Evolutionary conservation across 1,139 yeast genomes (phyloP), one percentile per base, ranked within the genome.

Genomic region (Debaryomycetaceae sp.): DNA sequence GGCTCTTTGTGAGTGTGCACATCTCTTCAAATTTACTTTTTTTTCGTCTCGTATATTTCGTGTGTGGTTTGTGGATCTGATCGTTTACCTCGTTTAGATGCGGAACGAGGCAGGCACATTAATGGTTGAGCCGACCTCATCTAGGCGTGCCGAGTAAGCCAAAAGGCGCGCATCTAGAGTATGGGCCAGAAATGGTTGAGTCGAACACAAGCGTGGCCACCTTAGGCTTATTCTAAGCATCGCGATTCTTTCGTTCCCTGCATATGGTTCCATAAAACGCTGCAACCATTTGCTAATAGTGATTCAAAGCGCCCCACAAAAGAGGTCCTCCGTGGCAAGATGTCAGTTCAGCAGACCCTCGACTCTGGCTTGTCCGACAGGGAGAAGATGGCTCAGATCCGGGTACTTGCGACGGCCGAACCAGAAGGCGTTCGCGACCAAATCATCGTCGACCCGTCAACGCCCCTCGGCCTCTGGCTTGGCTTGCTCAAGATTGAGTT

Each of bases 401-500:
- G 14, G 14, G 8, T 12, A 13, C 28, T 14, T 5, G 28, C 8
- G 9, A 10, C 27, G 14, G 13, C 7, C 11, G 8, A 5, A 4
- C 27, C 30, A 27, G 12, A n/a, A 18, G 14, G 7, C 6, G 8
- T 27, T 6, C 8, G 18, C 8, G 15, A 17, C 14, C 28, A 27
- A 17, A 27, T 27, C 9, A 8, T n/a, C 8, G 25, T 27, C 9
- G 16, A 16, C 14, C 4, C 9, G 13, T 4, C 17, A 12, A n/a
- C 10, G 9, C 18, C 12, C 12, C 20, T 16, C 14, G 13, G 18
- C 6, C n/a, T 23, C 5, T 19, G 15, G 16, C 23, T 29, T 16
- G n/a, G 16, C 4, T 19, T 33, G 5, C 19, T 30, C 4, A 27
- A 30, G 21, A 26, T 33, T 16, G 36, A 33, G 18, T 16, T 33